Conservation (phyloP, 2,329 filamentous ascomycete genomes). For the Eutypa lata region DNA sequence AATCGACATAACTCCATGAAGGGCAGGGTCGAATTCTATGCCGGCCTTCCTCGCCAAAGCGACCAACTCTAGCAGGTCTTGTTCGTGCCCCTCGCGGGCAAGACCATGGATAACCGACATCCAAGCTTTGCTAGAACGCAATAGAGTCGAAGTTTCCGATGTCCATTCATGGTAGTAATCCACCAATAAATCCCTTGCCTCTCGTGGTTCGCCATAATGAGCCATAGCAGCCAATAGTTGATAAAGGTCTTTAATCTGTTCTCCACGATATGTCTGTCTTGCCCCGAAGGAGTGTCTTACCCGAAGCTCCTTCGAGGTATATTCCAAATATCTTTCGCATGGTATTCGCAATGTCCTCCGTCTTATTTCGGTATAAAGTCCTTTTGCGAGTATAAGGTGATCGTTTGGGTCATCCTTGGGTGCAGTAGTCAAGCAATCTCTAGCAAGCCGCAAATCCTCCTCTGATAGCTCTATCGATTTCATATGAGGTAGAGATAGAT, state of each 20-base stretch:
- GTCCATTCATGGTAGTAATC: slow-evolving; percentile 10
- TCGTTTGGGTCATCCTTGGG: slow-evolving; percentile 41
- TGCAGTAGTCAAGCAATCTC: slow-evolving; percentile 39
- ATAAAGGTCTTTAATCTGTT: slow-evolving; percentile 20
- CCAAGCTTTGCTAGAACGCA: slow-evolving; percentile 41
- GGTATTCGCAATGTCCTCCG: slow-evolving; percentile 10
- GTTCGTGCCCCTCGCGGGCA: slow-evolving; percentile 54
- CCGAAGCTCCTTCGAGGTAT: slow-evolving; percentile 6
- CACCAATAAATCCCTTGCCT: slow-evolving; percentile 25
- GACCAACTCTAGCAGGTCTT: slow-evolving; percentile 55
- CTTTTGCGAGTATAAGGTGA: slow-evolving; percentile 46
- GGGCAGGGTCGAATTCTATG: slow-evolving; percentile 38
- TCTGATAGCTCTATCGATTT: slow-evolving; percentile 30
- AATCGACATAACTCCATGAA: slow-evolving; percentile 54
- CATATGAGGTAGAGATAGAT: slow-evolving; percentile 46
- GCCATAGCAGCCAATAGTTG: slow-evolving; percentile 21
- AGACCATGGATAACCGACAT: slow-evolving; percentile 58
- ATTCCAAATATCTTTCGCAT: slow-evolving; percentile 3
- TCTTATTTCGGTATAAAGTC: slow-evolving; percentile 39
- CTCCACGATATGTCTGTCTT: not conserved
- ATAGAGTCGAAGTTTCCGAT: slow-evolving; percentile 11
- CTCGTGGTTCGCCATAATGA: slow-evolving; percentile 26
- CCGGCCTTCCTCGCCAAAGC: slow-evolving; percentile 47
- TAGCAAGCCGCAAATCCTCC: slow-evolving; percentile 42
- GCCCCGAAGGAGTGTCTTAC: slow-evolving; percentile 3